A percentile compares a stretch with the other conserved stretches of the same genome.
These are phyloP conservation scores for Nepenthes mirabilis DNA, from an alignment of 148 eudicot genomes.

Conservation along the genomic window DNA sequence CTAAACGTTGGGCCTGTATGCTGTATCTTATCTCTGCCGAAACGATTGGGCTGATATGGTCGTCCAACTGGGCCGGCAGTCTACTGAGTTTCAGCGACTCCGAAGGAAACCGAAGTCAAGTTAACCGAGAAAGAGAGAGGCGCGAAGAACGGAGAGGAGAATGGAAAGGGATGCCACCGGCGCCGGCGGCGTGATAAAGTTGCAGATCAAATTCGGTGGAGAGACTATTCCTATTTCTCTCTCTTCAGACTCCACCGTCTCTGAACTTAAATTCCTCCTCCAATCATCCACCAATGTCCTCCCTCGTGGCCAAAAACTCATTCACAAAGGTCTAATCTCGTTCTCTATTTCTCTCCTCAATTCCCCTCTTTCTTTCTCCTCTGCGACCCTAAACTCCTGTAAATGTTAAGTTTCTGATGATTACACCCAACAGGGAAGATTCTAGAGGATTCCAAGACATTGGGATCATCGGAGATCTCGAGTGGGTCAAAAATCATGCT, in stretches of 20 bases:
- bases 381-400: neutral
- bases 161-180: conserved; percentile 12
- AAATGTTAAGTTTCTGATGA: neutral
- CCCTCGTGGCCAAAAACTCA: conserved; percentile 95
- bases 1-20: too few species aligned
- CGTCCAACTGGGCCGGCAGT: too few species aligned
- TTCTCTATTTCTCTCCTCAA: neutral
- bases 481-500: conserved; percentile 80
- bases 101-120: too few species aligned
- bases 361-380: neutral
- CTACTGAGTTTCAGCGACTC: too few species aligned
- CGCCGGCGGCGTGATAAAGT: conserved; percentile 10
- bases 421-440: conserved; percentile 35
- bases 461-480: conserved; percentile 30
- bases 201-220: conserved; percentile 73
- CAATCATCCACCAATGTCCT: conserved; percentile 78
- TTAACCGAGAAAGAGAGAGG: neutral
- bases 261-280: conserved; percentile 53
- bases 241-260: conserved; percentile 26
- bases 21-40: too few species aligned
- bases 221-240: conserved; percentile 32
- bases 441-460: conserved; percentile 43
- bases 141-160: conserved; percentile 5
- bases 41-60: too few species aligned
- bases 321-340: conserved; percentile 41